Base-by-base conservation (phyloP, 352 stramenopile genomes). In the Pythium utonaiense region DNA sequence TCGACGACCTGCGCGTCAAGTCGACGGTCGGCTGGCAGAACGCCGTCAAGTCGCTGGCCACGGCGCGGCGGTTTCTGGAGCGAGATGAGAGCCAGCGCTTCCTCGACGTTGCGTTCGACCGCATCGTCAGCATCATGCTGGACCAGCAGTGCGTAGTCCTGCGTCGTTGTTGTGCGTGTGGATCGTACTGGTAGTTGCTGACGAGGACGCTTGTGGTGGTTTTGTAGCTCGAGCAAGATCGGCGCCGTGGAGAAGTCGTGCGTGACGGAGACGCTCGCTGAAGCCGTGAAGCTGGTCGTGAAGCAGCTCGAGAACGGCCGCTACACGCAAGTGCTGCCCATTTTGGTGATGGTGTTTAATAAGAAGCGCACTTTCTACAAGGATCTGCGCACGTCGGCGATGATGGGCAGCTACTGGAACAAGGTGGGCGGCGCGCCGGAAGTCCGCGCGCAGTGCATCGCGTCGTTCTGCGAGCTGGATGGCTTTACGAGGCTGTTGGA, bases 321-420 rank as follows among this genome's bases (percentile, higher is more conserved):
- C 42, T 83, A 82, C 59, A 66, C 77, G 34, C 74, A 88, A 45
- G 74, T 73, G 19, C 64, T 96, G 14, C 77, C 83, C 1, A 72
- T 93, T 47, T 66, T 94, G 12, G 84, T 86, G 2, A 86, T 94
- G 78, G 66, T 96, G 1, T 87, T 96, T 42, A 94, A 89, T 75
- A 96, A 96, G 73, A 94, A 96, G 53, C 89, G 88, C 55, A 90
- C 78, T 9, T 94, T 96, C 47, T 96, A 96, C 70, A 96, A 96
- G 65, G 86, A 96, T 44, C 45, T 93, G 28, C 83, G 85, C 56
- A 85, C 75, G n/a, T 91, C 84, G 7, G 79, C 86, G 33, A 92
- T 94, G 84, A 95, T 95, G 64, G 85, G 83, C 5, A 93, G 79
- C 55, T 96, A 95, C 48, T 96, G 85, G 87, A 96, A 95, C 77